Evolutionary conservation across 2,329 filamentous ascomycete species (phyloP).

Genomic region (Leptographium flavum): DNA sequence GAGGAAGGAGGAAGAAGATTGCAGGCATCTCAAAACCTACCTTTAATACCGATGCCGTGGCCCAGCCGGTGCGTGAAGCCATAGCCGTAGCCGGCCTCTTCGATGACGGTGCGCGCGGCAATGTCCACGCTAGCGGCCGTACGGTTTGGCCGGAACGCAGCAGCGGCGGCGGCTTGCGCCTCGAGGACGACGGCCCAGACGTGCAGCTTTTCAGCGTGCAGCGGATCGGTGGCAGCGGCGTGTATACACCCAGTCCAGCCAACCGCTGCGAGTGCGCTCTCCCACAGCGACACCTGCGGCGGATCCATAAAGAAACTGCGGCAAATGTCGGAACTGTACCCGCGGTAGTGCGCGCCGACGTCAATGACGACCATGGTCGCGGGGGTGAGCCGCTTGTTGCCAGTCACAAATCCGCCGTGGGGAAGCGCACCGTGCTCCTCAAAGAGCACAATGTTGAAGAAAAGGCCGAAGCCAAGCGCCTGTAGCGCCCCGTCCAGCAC

Average conservation of each 20-base stretch:
- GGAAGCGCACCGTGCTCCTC: constrained; percentile 39
- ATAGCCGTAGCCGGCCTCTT: constrained; percentile 40
- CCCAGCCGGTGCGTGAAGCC: constrained; percentile 48
- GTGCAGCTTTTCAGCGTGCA: constrained; percentile 33
- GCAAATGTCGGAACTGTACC: constrained; percentile 50
- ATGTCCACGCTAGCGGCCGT: constrained; percentile 46
- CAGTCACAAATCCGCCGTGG: constrained; percentile 37
- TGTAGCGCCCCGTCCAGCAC: constrained; percentile 41
- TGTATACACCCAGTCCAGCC: not conserved
- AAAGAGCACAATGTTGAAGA: constrained; percentile 52
- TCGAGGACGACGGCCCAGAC: constrained; percentile 48
- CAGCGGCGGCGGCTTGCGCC: constrained; percentile 42
- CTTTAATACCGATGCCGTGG: constrained; percentile 51
- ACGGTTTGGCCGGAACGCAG: constrained; percentile 32
- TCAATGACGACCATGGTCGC: constrained; percentile 49
- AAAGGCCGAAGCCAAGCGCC: constrained; percentile 38
- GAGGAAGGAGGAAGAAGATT: not conserved
- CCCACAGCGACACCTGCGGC: constrained; percentile 5
- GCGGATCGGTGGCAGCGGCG: not conserved
- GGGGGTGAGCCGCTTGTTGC: constrained; percentile 32
- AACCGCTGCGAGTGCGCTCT: not conserved
- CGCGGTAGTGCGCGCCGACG: constrained; percentile 45
- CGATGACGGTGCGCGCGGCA: constrained; percentile 42
- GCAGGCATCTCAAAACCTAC: constrained; percentile 8
- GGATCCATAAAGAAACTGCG: constrained; percentile 42